phyloP scores from a whole-genome alignment of 2,329 filamentous ascomycete genomes.

The Penicillium nordicum region DNA sequence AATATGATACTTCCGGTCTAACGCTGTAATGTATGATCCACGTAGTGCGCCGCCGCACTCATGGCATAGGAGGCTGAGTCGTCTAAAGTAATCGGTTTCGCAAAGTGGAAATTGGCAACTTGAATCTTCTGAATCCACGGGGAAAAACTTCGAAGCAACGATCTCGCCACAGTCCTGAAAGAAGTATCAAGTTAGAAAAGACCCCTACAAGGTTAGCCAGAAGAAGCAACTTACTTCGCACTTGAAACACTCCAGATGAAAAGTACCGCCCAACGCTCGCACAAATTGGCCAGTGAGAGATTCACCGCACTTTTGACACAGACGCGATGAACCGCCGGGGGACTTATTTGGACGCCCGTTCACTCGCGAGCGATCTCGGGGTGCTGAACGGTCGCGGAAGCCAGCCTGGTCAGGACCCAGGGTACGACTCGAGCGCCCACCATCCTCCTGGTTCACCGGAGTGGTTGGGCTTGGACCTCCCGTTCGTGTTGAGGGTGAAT shows the following conservation, averaged over 20 bases:
- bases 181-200: conserved; percentile 20
- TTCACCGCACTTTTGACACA: conserved; percentile 82
- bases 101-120: conserved; percentile 85
- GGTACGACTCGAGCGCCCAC: conserved; percentile 28
- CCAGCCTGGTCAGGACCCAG: conserved; percentile 34
- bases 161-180: conserved; percentile 90
- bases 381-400: conserved; percentile 33
- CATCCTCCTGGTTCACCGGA: conserved; percentile 29
- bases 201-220: background rate
- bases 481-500: conserved; percentile 34
- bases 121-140: conserved; percentile 84
- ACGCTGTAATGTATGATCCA: conserved; percentile 94
- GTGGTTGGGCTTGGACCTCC: conserved; percentile 24
- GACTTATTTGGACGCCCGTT: conserved; percentile 40
- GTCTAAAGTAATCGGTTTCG: conserved; percentile 95
- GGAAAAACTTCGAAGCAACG: conserved; percentile 98
- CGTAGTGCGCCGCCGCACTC: conserved; percentile 89
- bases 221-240: conserved; percentile 68
- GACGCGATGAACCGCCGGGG: conserved; percentile 45
- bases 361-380: conserved; percentile 37
- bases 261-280: conserved; percentile 86
- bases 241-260: conserved; percentile 96
- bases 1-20: conserved; percentile 98
- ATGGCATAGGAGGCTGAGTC: conserved; percentile 85
- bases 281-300: conserved; percentile 93